Conservation (phyloP, 2,329 filamentous ascomycete genomes). For the Microdochium nivale region DNA sequence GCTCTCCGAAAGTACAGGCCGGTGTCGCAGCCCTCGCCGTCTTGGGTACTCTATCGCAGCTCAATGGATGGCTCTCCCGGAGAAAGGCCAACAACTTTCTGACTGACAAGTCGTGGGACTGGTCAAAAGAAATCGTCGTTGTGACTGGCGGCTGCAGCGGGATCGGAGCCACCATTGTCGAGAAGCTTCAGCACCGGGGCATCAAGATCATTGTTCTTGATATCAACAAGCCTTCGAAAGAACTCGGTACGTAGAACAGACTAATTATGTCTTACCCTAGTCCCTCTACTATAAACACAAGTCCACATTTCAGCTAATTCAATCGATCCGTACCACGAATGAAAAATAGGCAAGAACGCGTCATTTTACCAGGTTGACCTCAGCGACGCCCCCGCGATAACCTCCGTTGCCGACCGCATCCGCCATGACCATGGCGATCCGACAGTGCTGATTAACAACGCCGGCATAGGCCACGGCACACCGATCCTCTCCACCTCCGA, state of each 20-base stretch:
- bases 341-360: constrained; percentile 4
- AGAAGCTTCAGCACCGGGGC: constrained; percentile 51
- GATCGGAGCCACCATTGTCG: constrained; percentile 60
- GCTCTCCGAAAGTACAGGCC: neutral
- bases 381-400: constrained; percentile 21
- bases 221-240: constrained; percentile 24
- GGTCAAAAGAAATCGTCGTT: constrained; percentile 61
- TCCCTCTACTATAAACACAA: constrained; percentile 13
- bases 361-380: constrained; percentile 27
- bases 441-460: constrained; percentile 33
- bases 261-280: constrained; percentile 11
- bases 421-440: neutral
- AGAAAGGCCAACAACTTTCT: constrained; percentile 35
- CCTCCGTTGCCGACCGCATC: constrained; percentile 17
- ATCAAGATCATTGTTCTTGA: constrained; percentile 67
- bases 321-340: constrained; percentile 4
- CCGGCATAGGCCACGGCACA: constrained; percentile 55
- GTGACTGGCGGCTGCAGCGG: constrained; percentile 69
- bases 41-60: neutral
- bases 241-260: neutral
- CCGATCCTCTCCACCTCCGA: constrained; percentile 50
- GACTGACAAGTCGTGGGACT: constrained; percentile 46
- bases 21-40: neutral
- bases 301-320: neutral
- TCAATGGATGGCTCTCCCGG: neutral